A percentile compares a stretch with the other conserved stretches of the same genome.
phyloP scores from a whole-genome alignment of 495 filamentous ascomycete genomes.

The Parathielavia appendiculata region DNA sequence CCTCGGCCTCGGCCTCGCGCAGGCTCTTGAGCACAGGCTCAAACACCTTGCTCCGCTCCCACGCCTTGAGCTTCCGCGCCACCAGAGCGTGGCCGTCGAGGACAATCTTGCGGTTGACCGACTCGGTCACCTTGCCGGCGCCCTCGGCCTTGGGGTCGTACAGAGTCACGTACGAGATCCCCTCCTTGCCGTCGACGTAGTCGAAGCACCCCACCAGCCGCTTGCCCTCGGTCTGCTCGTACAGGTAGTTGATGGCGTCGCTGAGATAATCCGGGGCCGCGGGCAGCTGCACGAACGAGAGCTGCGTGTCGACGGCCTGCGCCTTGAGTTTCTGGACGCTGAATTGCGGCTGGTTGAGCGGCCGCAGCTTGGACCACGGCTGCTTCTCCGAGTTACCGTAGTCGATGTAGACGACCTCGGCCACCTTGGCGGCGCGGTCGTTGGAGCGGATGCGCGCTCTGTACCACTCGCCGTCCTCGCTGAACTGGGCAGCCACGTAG shows the following conservation, averaged over 20 bases:
- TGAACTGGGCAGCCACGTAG: constrained; percentile 82
- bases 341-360: constrained; percentile 74
- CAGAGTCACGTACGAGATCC: constrained; percentile 75
- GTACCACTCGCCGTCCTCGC: constrained; percentile 87
- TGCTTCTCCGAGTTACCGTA: constrained; percentile 90
- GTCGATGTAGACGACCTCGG: constrained; percentile 90
- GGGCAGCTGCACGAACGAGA: constrained; percentile 88
- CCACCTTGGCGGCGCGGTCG: constrained; percentile 79
- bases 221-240: constrained; percentile 58
- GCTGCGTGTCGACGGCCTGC: constrained; percentile 79
- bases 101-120: constrained; percentile 81
- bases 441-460: constrained; percentile 85
- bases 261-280: constrained; percentile 67
- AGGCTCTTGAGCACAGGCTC: constrained; percentile 64
- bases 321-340: constrained; percentile 68
- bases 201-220: constrained; percentile 89
- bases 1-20: constrained; percentile 62
- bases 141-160: constrained; percentile 66
- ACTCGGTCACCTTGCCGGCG: constrained; percentile 47
- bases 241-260: constrained; percentile 69
- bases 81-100: constrained; percentile 84
- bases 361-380: constrained; percentile 75
- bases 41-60: constrained; percentile 67
- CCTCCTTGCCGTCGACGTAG: constrained; percentile 64
- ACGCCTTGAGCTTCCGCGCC: constrained; percentile 78